Conservation (phyloP, 2,329 filamentous ascomycete species). For the Exophiala phaeomuriformis region DNA sequence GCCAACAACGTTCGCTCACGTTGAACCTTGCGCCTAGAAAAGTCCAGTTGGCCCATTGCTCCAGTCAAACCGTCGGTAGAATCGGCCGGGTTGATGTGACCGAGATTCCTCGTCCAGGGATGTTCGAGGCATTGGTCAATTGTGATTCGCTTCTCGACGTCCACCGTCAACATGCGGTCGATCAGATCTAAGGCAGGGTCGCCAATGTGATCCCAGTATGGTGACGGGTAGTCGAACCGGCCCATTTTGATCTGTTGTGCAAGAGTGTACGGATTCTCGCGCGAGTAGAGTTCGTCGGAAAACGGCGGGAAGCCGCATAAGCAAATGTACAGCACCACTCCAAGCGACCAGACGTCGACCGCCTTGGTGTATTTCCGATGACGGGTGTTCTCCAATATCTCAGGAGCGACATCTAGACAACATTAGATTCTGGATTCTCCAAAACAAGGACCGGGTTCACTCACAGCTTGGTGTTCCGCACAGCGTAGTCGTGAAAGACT, state of each 20-base stretch:
- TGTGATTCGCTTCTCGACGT: conserved; percentile 73
- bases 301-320: conserved; percentile 96
- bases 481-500: conserved; percentile 93
- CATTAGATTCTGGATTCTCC: neutral
- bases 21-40: conserved; percentile 69
- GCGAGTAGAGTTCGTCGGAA: conserved; percentile 79
- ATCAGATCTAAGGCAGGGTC: conserved; percentile 88
- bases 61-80: conserved; percentile 88
- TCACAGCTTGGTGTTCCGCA: conserved; percentile 86
- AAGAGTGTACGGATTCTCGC: conserved; percentile 75
- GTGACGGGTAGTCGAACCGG: conserved; percentile 87
- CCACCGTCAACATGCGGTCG: conserved; percentile 86
- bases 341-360: conserved; percentile 93
- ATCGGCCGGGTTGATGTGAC: conserved; percentile 57
- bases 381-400: conserved; percentile 77
- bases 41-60: conserved; percentile 74
- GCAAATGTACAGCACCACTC: conserved; percentile 96
- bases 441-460: conserved; percentile 29
- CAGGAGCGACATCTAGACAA: conserved; percentile 70
- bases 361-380: conserved; percentile 87
- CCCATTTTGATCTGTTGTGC: conserved; percentile 85
- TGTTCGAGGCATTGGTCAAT: conserved; percentile 87
- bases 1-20: conserved; percentile 82
- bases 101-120: conserved; percentile 64
- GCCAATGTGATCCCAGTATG: conserved; percentile 86